Base-by-base conservation (phyloP, 352 stramenopile genomes). In the Phytophthora lateralis region DNA sequence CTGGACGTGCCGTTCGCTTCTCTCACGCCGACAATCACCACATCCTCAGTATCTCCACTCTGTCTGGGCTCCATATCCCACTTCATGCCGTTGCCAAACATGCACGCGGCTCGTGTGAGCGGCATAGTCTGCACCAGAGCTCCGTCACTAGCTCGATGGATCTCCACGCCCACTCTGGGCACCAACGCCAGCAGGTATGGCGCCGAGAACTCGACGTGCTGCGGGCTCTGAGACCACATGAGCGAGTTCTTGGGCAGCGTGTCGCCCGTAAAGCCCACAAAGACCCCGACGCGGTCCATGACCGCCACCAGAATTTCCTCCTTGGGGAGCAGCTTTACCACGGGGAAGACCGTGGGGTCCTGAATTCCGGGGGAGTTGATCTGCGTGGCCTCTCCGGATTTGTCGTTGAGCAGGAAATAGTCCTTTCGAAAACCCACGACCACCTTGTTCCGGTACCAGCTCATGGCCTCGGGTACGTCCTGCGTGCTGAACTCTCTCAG, bases 31-130 rank as follows among this genome's bases (percentile, higher is more conserved):
- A 91, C 80, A 29, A 96, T 71, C 35, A 96, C 66, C 9, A 94
- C 79, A 46, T 96, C 87, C 51, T 96, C 87, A 3, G 68, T 75
- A 46, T 96, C 87, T 30, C 82, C 83, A 21, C 66, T 82, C 10
- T 75, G 80, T 18, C 87, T 75, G 2, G 87, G 87, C 24, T 94
- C 85, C 87, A 96, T 96, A 61, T 96, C 85, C 66, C 85, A 96
- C 67, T 96, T 96, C 87, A 96, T 96, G n/a, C 87, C 87, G 60
- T 96, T 96, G 41, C 78, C 76, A 64, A 96, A 96, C 62, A 96
- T 91, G 18, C 78, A 87, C 7, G 76, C 75, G 5, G 75, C 86
- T 18, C 78, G 73, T 21, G 75, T 70, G 7, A 96, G 66, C 11
- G 85, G 66, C 43, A 96, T 67, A 6, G 76, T 88, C 65, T 96